Percentiles rank a stretch among this genome's conserved stretches.
These are phyloP conservation scores for Jaminaea rosea DNA, from an alignment of 1,284 basidiomycete species.

Conservation along the genomic window DNA sequence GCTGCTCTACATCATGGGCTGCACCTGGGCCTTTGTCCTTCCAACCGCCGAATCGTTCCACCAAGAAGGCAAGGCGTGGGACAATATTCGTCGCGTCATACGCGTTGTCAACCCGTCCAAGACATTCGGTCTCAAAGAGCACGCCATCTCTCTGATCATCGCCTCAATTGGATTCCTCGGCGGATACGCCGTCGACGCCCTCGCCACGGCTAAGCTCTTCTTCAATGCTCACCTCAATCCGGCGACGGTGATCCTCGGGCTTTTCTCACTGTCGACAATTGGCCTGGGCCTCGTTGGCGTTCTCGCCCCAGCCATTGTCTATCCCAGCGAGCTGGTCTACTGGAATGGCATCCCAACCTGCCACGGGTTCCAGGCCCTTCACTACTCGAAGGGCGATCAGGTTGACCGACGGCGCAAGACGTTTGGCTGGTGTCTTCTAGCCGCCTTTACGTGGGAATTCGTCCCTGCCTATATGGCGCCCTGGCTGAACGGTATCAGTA, in stretches of 20 bases:
- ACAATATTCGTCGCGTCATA: constrained; percentile 49
- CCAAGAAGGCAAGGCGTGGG: too few relatives aligned
- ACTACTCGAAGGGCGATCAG: constrained; percentile 49
- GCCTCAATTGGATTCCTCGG: constrained; percentile 50
- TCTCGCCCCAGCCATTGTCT: constrained; percentile 15
- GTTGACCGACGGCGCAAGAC: constrained; percentile 54
- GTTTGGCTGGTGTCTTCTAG: constrained; percentile 54
- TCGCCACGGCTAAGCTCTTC: constrained; percentile 18
- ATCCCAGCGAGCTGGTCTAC: constrained; percentile 46
- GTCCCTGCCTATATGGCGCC: constrained; percentile 53
- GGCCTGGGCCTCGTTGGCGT: constrained; percentile 57
- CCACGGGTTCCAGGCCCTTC: constrained; percentile 34
- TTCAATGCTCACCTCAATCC: constrained; percentile 10
- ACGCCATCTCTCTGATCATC: constrained; percentile 58
- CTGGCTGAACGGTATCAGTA: constrained; percentile 35
- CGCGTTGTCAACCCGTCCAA: constrained; percentile 57
- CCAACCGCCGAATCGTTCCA: constrained; percentile 32
- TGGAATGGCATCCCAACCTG: constrained; percentile 35
- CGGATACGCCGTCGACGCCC: constrained; percentile 8
- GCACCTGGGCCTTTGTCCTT: constrained; percentile 52
- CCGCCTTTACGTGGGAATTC: constrained; percentile 11
- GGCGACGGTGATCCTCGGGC: constrained; percentile 57
- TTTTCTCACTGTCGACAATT: constrained; percentile 60
- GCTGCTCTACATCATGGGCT: constrained; percentile 55
- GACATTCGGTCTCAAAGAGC: constrained; percentile 56